phyloP scores from a whole-genome alignment of 208 protist genomes.

The Leishmania guyanensis region DNA sequence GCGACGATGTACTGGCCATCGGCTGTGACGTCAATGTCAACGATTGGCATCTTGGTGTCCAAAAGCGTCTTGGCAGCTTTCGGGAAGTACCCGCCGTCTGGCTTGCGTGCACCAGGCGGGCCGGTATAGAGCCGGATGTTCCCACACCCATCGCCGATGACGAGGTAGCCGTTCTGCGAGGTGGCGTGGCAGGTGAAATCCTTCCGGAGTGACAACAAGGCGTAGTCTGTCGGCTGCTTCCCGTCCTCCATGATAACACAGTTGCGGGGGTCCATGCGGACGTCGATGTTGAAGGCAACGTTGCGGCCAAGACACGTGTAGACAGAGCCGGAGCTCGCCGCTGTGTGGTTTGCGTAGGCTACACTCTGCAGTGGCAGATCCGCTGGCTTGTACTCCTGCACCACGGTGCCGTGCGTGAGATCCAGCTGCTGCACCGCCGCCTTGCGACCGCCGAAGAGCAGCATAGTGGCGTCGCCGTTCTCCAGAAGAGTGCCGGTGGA shows the following conservation, averaged over 20 bases:
- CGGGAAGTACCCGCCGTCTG: conserved; percentile 43
- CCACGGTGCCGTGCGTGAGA: conserved; percentile 46
- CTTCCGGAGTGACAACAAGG: conserved; percentile 26
- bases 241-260: conserved; percentile 50
- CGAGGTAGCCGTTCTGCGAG: conserved; percentile 52
- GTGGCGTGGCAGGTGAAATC: conserved; percentile 69
- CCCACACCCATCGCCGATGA: conserved; percentile 54
- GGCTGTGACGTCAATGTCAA: conserved; percentile 57
- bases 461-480: conserved; percentile 47
- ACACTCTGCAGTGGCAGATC: conserved; percentile 31
- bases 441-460: conserved; percentile 44
- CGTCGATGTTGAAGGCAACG: conserved; percentile 71
- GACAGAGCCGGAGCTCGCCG: conserved; percentile 34
- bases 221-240: conserved; percentile 44
- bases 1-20: conserved; percentile 67
- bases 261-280: conserved; percentile 52
- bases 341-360: conserved; percentile 50
- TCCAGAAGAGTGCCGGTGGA: conserved; percentile 49
- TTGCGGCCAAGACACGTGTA: conserved; percentile 57
- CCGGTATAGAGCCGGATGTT: conserved; percentile 69
- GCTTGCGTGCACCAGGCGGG: conserved; percentile 51
- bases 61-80: conserved; percentile 69
- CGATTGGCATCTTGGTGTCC: conserved; percentile 52
- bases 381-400: conserved; percentile 51
- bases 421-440: conserved; percentile 46